phyloP scores from a whole-genome alignment of 2,329 filamentous ascomycete species.

The Calonectria ilicicola region DNA sequence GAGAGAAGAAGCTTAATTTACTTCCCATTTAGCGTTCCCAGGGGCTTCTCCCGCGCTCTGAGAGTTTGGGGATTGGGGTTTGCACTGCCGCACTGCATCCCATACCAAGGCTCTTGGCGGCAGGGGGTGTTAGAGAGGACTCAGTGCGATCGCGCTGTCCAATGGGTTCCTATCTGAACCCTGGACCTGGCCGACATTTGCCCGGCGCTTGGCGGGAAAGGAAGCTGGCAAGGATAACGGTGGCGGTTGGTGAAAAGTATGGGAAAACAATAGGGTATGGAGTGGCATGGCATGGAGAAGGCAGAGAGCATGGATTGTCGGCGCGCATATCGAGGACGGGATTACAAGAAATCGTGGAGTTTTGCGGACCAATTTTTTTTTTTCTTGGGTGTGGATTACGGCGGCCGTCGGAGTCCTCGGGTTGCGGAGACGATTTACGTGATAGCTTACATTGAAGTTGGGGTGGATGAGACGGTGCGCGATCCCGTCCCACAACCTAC shows the following conservation, averaged over 20 bases:
- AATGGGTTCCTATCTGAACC: neutral
- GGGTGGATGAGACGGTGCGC: neutral
- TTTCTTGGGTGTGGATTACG: neutral
- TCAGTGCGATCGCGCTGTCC: neutral
- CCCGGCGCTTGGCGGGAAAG: conserved; percentile 7
- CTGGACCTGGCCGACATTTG: conserved; percentile 15
- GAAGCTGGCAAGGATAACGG: neutral
- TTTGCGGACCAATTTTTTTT: neutral
- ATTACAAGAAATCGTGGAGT: neutral
- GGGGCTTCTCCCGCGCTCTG: neutral
- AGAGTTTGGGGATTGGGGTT: conserved; percentile 3
- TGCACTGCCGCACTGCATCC: conserved; percentile 45
- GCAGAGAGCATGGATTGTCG: too few relatives aligned
- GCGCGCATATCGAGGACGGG: too few relatives aligned
- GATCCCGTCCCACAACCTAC: neutral
- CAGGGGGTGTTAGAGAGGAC: neutral
- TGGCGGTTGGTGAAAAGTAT: neutral
- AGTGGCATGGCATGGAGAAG: too few relatives aligned
- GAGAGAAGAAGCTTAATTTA: conserved; percentile 17
- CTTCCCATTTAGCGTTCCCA: neutral
- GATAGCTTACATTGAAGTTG: neutral
- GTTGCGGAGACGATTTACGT: conserved; percentile 5
- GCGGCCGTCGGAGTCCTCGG: neutral
- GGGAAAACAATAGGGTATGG: neutral
- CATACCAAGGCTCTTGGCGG: conserved; percentile 41